These are phyloP conservation scores for Saprolegnia diclina DNA, from an alignment of 352 stramenopile genomes.

Conservation along the genomic window DNA sequence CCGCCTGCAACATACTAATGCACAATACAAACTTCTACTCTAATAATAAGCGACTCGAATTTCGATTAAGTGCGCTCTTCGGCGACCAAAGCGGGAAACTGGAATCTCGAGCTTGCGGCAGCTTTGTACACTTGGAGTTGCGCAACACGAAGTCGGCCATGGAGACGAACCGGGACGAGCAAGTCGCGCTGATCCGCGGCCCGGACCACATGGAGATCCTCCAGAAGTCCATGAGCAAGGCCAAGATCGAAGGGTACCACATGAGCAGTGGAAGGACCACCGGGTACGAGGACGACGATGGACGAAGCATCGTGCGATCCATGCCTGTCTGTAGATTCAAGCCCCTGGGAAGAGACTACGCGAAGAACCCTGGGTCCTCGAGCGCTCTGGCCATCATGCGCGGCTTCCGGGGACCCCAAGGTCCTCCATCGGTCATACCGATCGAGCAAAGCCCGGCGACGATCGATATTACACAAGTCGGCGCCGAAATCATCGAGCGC, in stretches of 20 bases:
- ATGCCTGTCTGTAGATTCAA: constrained; percentile 18
- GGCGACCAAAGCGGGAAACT: neutral
- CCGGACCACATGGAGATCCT: constrained; percentile 14
- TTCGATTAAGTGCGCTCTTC: neutral
- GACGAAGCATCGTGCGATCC: neutral
- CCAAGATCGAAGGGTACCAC: constrained; percentile 25
- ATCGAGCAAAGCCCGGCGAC: neutral
- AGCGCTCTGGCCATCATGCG: constrained; percentile 1
- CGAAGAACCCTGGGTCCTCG: neutral
- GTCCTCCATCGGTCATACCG: neutral
- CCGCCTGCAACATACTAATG: too few species aligned
- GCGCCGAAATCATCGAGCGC: constrained; percentile 6
- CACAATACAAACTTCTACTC: neutral
- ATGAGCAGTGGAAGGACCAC: constrained; percentile 3
- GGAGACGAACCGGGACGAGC: constrained; percentile 19
- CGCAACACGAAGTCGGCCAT: neutral
- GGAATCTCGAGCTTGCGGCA: neutral
- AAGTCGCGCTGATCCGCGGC: neutral
- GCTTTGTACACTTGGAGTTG: neutral
- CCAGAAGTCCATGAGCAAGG: constrained; percentile 16
- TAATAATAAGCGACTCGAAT: neutral
- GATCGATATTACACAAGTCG: constrained; percentile 8
- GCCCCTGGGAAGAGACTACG: neutral
- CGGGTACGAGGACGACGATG: neutral
- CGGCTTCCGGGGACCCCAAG: neutral